phyloP scores from a whole-genome alignment of 176 grass and related monocot genomes.

The Phoenix dactylifera region DNA sequence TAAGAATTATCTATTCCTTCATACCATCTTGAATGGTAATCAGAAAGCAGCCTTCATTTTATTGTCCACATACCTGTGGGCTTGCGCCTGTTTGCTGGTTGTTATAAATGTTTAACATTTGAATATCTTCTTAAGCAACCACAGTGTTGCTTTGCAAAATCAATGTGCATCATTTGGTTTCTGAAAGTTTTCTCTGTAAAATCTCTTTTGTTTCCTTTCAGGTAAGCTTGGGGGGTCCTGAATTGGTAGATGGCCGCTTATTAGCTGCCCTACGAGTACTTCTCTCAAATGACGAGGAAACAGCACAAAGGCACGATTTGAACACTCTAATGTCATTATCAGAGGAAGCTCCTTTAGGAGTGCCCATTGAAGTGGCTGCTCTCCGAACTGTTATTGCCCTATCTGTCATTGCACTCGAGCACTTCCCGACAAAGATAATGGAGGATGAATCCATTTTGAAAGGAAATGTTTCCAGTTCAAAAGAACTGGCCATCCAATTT shows the following conservation, averaged over 20 bases:
- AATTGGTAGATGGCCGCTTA: conserved; percentile 62
- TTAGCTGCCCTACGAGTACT: conserved; percentile 75
- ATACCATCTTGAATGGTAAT: no score
- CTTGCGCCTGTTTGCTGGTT: no score
- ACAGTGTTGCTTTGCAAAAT: no score
- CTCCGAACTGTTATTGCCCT: conserved; percentile 69
- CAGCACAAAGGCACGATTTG: conserved; percentile 31
- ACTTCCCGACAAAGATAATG: conserved; percentile 97
- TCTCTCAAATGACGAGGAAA: conserved; percentile 39
- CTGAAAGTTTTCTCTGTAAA: no score
- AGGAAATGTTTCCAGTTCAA: conserved; percentile 35
- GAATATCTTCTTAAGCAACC: no score
- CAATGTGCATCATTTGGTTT: no score
- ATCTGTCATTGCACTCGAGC: conserved; percentile 57
- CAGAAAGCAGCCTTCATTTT: no score
- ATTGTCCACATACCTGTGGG: no score
- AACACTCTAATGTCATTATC: conserved; percentile 58
- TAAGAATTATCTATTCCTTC: no score
- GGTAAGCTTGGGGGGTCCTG: conserved; percentile 64
- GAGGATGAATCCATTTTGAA: conserved; percentile 63
- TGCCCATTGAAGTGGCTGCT: conserved; percentile 37
- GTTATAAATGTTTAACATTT: no score
- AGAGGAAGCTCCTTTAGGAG: conserved; percentile 34
- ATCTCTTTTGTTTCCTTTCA: conserved; percentile 23
- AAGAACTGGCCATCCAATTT: conserved; percentile 63